Base-by-base conservation (phyloP, 768 basidiomycete species). In the Boletus rubroflammeus region DNA sequence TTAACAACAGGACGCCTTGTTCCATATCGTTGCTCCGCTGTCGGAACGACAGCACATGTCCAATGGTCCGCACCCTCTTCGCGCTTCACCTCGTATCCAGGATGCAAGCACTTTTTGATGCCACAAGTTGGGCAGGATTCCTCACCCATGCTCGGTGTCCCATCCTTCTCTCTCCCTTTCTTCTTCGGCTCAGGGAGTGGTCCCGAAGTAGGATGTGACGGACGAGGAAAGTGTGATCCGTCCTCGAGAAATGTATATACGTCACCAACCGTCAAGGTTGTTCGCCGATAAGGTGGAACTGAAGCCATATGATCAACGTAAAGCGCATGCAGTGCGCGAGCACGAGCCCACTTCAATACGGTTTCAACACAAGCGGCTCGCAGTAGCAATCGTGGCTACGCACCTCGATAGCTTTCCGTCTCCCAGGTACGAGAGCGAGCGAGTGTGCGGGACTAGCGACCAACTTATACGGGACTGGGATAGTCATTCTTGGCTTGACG, bases 391-490 rank as follows among this genome's bases (percentile, higher is more conserved):
- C 35, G 25, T n/a, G 29, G 28, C 2, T 38, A 61, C 75, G 35
- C 29, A 78, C 78, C 69, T 80, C 79, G 4, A 81, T 70, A 1
- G 78, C 77, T 59, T 80, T 80, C 40, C 76, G 71, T 39, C 76
- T 74, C 31, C 78, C 78, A 43, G 69, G 68, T 5, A 74, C 62
- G 21, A 80, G 63, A 14, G 61, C 59, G 6, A 67, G 62, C 6
- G 78, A 62, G 4, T 76, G 73, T 9, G 64, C 59, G 2, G 72
- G 70, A 7, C 62, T 67, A 13, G 72, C 49, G 5, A 70, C 72
- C 35, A 78, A 62, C 40, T 67, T 73, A 54, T 80, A 81, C 2
- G 77, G 68, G 17, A 75, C 59, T 25, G 60, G 63, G 17, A 59
- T 29, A 19, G 62, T 58, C 25, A 52, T 54, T 50, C 70, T 71